Evolutionary conservation across 768 basidiomycete genomes (phyloP).

Genomic region (Pholiota microspora): DNA sequence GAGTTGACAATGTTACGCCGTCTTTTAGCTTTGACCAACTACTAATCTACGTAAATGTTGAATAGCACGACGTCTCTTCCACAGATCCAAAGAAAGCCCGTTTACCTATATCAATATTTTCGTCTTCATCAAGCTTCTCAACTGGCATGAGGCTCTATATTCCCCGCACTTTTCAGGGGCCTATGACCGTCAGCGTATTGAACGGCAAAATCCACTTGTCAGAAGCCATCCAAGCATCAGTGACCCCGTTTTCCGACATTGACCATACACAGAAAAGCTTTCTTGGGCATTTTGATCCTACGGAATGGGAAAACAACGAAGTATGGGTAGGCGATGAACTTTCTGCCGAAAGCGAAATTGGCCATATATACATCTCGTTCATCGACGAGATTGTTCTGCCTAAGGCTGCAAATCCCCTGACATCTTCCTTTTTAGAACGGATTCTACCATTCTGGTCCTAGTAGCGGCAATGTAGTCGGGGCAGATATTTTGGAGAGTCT

Average conservation of each 20-base stretch:
- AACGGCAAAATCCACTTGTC: slow-evolving; percentile 31
- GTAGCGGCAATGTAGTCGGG: too few relatives aligned
- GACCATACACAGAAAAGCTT: slow-evolving; percentile 29
- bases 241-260: slow-evolving; percentile 31
- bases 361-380: slow-evolving; percentile 31
- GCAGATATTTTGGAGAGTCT: too few relatives aligned
- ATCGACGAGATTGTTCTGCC: slow-evolving; percentile 35
- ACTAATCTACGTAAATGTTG: background rate
- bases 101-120: slow-evolving; percentile 21
- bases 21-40: too few relatives aligned
- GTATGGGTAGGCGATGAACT: slow-evolving; percentile 37
- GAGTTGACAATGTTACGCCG: too few relatives aligned
- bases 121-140: slow-evolving; percentile 18
- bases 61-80: slow-evolving; percentile 18
- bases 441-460: too few relatives aligned
- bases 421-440: too few relatives aligned
- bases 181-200: slow-evolving; percentile 23
- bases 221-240: slow-evolving; percentile 19
- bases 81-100: slow-evolving; percentile 12
- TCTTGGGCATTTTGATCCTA: slow-evolving; percentile 31
- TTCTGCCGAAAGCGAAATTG: slow-evolving; percentile 30
- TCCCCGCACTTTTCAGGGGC: slow-evolving; percentile 41
- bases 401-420: too few relatives aligned
- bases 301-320: slow-evolving; percentile 14
- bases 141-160: slow-evolving; percentile 31